Conservation (phyloP, 192 early-diverging fungal genomes). For the Coemansia sp. region DNA sequence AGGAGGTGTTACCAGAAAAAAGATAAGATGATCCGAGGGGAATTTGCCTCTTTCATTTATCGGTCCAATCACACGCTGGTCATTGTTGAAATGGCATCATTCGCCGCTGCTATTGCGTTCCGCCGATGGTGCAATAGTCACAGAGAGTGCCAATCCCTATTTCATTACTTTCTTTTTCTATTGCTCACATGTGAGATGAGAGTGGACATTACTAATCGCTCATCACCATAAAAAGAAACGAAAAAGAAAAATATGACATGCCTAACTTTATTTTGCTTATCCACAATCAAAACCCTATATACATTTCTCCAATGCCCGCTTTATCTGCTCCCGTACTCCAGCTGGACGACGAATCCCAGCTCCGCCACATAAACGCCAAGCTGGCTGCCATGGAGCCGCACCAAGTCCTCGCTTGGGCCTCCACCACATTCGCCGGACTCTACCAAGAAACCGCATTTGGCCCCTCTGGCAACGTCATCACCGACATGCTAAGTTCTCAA, state of each 20-base stretch:
- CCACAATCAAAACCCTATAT: background rate
- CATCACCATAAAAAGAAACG: background rate
- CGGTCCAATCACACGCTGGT: constrained; percentile 1
- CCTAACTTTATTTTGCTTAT: background rate
- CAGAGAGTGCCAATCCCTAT: too few species aligned
- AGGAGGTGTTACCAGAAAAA: background rate
- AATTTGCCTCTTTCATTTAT: background rate
- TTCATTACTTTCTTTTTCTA: too few species aligned
- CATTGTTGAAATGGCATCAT: background rate
- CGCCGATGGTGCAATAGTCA: constrained; percentile 6
- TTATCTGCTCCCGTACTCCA: constrained; percentile 39
- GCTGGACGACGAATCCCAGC: constrained; percentile 48
- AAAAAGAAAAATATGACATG: constrained; percentile 1
- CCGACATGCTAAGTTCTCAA: constrained; percentile 83
- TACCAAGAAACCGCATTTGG: constrained; percentile 97
- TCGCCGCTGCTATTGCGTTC: background rate
- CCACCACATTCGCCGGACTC: constrained; percentile 73
- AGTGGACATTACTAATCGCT: background rate
- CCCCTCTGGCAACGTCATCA: constrained; percentile 84
- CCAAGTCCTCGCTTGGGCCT: constrained; percentile 89
- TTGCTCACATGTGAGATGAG: background rate
- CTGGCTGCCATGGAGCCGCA: constrained; percentile 70
- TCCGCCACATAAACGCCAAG: constrained; percentile 76
- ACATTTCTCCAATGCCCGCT: constrained; percentile 29
- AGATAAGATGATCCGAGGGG: background rate